Evolutionary conservation across 1,139 yeast species (phyloP).

Genomic region (Sugiyamaella grinbergsii): DNA sequence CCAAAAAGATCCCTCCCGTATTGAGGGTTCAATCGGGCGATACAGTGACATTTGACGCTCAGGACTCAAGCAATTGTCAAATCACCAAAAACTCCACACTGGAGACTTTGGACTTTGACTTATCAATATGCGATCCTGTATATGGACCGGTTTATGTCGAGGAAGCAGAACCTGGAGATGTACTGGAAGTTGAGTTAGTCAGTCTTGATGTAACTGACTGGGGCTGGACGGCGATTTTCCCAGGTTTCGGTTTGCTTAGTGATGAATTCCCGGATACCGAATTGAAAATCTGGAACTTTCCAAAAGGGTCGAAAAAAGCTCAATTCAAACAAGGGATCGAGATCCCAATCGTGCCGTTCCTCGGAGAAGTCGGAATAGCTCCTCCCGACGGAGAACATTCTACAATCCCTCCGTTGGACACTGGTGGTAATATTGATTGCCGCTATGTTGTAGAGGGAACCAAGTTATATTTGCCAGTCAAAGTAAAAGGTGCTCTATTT

Average conservation of each 20-base stretch:
- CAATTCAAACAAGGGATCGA: slow-evolving; percentile 26
- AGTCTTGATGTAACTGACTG: slow-evolving; percentile 24
- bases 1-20: slow-evolving; percentile 21
- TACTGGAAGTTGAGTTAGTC: slow-evolving; percentile 24
- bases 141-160: slow-evolving; percentile 27
- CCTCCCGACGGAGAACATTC: slow-evolving; percentile 25
- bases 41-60: slow-evolving; percentile 22
- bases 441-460: slow-evolving; percentile 23
- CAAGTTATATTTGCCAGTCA: slow-evolving; percentile 24
- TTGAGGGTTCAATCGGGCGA: slow-evolving; percentile 23
- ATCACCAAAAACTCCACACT: slow-evolving; percentile 19
- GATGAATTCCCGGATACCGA: slow-evolving; percentile 24
- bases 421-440: slow-evolving; percentile 28
- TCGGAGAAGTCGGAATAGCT: slow-evolving; percentile 26
- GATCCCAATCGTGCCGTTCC: slow-evolving; percentile 25
- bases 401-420: slow-evolving; percentile 25
- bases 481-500: slow-evolving; percentile 26
- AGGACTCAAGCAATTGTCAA: slow-evolving; percentile 25
- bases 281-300: slow-evolving; percentile 24
- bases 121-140: slow-evolving; percentile 24
- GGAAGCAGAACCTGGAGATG: slow-evolving; percentile 27
- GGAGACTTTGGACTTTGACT: slow-evolving; percentile 21
- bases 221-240: slow-evolving; percentile 29
- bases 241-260: slow-evolving; percentile 24
- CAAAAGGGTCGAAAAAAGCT: slow-evolving; percentile 21